These are phyloP conservation scores for Leishmania major DNA, from an alignment of 208 protist species.

Conservation along the genomic window DNA sequence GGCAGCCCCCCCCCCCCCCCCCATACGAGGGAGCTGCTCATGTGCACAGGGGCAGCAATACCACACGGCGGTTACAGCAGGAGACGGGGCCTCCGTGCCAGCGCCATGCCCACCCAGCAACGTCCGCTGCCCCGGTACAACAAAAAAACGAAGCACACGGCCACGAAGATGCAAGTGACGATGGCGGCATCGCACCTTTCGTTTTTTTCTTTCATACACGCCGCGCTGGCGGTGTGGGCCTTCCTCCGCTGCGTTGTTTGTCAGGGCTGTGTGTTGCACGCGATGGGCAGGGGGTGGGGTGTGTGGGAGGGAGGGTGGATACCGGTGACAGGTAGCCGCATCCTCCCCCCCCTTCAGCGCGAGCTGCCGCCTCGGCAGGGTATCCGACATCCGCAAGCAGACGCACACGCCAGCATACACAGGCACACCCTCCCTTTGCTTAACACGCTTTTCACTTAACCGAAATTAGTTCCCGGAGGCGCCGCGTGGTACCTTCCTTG, in stretches of 20 bases:
- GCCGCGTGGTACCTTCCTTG: neutral
- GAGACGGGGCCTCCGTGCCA: neutral
- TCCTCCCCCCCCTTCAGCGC: neutral
- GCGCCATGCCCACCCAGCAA: neutral
- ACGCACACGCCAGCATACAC: neutral
- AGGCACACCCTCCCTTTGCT: neutral
- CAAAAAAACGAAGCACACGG: neutral
- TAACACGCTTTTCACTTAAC: neutral
- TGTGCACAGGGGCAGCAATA: neutral
- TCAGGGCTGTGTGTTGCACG: neutral
- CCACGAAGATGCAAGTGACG: neutral
- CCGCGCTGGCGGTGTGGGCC: neutral
- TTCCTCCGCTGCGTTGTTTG: neutral
- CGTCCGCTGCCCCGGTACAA: neutral
- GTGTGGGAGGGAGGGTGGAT: neutral
- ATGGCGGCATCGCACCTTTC: neutral
- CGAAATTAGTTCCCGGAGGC: neutral
- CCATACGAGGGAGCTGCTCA: neutral
- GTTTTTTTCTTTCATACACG: neutral
- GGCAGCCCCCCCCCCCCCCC: neutral
- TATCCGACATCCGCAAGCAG: neutral
- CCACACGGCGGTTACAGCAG: neutral
- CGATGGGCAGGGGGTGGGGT: neutral
- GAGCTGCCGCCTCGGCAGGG: neutral
- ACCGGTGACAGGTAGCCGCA: neutral